These are phyloP conservation scores for Zasmidium angulare DNA, from an alignment of 2,329 filamentous ascomycete genomes.

Conservation along the genomic window DNA sequence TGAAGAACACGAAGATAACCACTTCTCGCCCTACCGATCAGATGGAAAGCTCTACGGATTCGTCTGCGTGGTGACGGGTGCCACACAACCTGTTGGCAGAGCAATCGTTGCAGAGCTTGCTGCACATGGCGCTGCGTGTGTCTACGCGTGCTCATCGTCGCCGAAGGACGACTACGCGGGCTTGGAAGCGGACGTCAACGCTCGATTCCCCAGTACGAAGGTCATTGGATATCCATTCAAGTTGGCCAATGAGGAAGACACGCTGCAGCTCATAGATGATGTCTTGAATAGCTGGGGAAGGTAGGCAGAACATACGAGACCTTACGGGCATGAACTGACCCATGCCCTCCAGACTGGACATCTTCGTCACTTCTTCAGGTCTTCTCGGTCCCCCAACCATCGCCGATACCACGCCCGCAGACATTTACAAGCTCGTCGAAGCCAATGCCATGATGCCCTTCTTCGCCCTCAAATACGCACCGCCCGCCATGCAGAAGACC, in stretches of 20 bases:
- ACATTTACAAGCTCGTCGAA: conserved; percentile 60
- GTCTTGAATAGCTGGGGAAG: conserved; percentile 59
- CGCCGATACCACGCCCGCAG: conserved; percentile 55
- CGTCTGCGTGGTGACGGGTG: conserved; percentile 64
- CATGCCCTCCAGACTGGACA: conserved; percentile 49
- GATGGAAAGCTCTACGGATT: conserved; percentile 66
- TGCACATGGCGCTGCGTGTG: conserved; percentile 63
- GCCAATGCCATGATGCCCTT: conserved; percentile 63
- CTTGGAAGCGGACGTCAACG: conserved; percentile 45
- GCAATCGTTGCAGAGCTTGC: conserved; percentile 62
- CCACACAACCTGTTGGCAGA: conserved; percentile 59
- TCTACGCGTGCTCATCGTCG: conserved; percentile 57
- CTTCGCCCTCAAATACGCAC: conserved; percentile 64
- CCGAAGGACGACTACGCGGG: conserved; percentile 43
- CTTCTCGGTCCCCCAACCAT: conserved; percentile 60
- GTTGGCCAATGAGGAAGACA: conserved; percentile 60
- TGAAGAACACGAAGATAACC: conserved; percentile 32
- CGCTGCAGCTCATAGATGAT: conserved; percentile 61
- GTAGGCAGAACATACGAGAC: conserved; percentile 17
- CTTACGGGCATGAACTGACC: background rate
- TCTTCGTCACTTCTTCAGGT: conserved; percentile 61
- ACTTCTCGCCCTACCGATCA: conserved; percentile 58
- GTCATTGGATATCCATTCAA: conserved; percentile 63
- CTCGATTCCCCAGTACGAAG: conserved; percentile 56
- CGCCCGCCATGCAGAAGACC: conserved; percentile 62